Base-by-base conservation (phyloP, 306 rosid species). In the Vigna nakashimae region DNA sequence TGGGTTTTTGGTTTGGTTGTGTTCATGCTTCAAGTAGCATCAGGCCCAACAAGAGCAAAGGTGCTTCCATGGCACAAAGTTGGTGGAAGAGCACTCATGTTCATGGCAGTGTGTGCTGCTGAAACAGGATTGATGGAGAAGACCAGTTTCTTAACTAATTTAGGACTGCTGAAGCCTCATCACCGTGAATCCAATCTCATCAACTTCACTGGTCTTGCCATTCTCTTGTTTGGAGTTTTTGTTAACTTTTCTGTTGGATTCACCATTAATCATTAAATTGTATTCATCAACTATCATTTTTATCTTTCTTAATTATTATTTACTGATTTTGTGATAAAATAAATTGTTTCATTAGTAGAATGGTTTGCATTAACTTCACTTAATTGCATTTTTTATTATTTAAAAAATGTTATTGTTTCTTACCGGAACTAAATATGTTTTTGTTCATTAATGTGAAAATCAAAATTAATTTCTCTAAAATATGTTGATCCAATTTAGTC, bases 81-180 rank as follows among this genome's bases (percentile, higher is more conserved):
- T 7, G 40, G 42, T 7, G 98, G 98, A 2, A 91, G 90, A 76
- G 88, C 85, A 6, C 76, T 94, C 1, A 50, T 94, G 34, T 77
- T 79, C 84, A 89, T 87, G 98, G 82, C 93, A 26, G 81, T 91
- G 13, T 87, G 94, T 76, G 82, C 97, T 4, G 94, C 98, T 58
- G 73, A 89, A n/a, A 90, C 98, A 18, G 97, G 98, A 1, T 76
- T 94, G 32, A 82, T 87, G 87, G 90, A 92, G 90, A 89, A 92
- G 49, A 26, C 73, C 22, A 51, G 73, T 13, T 86, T 86, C 85
- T 46, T 86, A 20, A 18, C 30, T 3, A 8, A 3, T 1, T 0
- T 3, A 55, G 11, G 11, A 18, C 1, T 4, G 2, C 2, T 86
- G 2, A 9, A 13, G 2, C 6, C 59, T 36, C 10, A 50, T 55